Evolutionary conservation across 495 filamentous ascomycete species (phyloP).

Genomic region (Hypoxylon fuscum): DNA sequence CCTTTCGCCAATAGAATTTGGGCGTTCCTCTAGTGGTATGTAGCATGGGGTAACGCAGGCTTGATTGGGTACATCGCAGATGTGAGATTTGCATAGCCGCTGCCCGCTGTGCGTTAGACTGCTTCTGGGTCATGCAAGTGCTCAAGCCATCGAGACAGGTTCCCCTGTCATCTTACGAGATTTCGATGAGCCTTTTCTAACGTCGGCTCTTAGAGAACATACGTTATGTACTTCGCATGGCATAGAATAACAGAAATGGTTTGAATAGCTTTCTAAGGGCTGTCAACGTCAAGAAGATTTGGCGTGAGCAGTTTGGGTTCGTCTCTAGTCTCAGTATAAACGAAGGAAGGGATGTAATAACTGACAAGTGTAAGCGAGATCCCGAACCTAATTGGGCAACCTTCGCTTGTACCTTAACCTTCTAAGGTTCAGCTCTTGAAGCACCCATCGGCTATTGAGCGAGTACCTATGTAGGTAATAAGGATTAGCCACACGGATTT

Average conservation of each 20-base stretch:
- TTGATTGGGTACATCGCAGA: conserved; percentile 45
- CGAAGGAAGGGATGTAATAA: conserved; percentile 24
- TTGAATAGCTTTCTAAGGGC: too few species aligned
- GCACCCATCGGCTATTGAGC: too few species aligned
- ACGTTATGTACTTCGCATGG: too few species aligned
- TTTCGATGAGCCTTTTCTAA: conserved; percentile 39
- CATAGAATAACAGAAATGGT: too few species aligned
- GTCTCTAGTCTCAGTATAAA: conserved; percentile 10
- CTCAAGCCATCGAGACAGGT: conserved; percentile 42
- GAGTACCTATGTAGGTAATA: too few species aligned
- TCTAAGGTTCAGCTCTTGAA: conserved; percentile 20
- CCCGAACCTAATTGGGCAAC: conserved; percentile 33
- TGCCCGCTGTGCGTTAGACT: conserved; percentile 52
- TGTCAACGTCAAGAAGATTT: too few species aligned
- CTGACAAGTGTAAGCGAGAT: conserved; percentile 32
- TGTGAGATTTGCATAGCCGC: conserved; percentile 53
- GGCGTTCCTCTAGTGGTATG: conserved; percentile 27
- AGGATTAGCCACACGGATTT: too few species aligned
- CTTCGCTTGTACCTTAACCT: conserved; percentile 20
- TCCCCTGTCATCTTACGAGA: conserved; percentile 43
- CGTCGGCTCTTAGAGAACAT: conserved; percentile 25
- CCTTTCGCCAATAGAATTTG: conserved; percentile 27
- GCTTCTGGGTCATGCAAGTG: conserved; percentile 50
- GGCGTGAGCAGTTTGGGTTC: conserved; percentile 17
- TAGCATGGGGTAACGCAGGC: conserved; percentile 41